Base-by-base conservation (phyloP, 2,329 filamentous ascomycete species). In the Phialophora chinensis region DNA sequence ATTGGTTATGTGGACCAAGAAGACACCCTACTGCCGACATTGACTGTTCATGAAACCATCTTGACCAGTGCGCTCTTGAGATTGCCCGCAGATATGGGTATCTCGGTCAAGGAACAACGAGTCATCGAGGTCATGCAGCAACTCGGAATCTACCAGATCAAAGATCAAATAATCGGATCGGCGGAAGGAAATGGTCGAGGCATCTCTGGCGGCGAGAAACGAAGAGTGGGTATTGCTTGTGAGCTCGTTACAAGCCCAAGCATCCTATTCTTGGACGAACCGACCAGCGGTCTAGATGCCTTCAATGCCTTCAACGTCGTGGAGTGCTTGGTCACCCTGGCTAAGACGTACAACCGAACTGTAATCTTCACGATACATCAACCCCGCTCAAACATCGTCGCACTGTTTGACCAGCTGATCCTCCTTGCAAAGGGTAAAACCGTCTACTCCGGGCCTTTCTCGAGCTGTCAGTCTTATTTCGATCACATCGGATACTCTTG, bases 341-440 rank as follows among this genome's bases (percentile, higher is more conserved):
- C 96, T 60, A 97, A 97, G 82, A 95, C 89, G 50, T 99, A 98
- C 81, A 96, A 97, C 80, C 87, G 96, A 67, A 99, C 96, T 0
- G 93, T 99, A 63, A 91, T 99, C 69, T 97, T 99, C 80, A 99
- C 95, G 14, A 99, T 99, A 70, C 95, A 99, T 77, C 95, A 99
- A 75, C 95, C 95, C 44, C 88, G 96, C 72, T 99, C 95, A 11
- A 99, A 99, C 78, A 99, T 99, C 74, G 95, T 98, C 25, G 95
- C 95, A 10, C 85, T 99, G 2, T 99, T 99, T 75, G 95, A 99
- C 76, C 89, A 94, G 63, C 85, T 99, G n/a, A 85, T 99, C 62
- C 87, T 99, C 14, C 84, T 99, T 52, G 95, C 95, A 1, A 90
- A 92, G 71, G 95, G 95, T 29, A 90, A 90, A 73, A 91, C 92